Evolutionary conservation across 2,329 filamentous ascomycete genomes (phyloP).

Genomic region (Nigrospora oryzae): DNA sequence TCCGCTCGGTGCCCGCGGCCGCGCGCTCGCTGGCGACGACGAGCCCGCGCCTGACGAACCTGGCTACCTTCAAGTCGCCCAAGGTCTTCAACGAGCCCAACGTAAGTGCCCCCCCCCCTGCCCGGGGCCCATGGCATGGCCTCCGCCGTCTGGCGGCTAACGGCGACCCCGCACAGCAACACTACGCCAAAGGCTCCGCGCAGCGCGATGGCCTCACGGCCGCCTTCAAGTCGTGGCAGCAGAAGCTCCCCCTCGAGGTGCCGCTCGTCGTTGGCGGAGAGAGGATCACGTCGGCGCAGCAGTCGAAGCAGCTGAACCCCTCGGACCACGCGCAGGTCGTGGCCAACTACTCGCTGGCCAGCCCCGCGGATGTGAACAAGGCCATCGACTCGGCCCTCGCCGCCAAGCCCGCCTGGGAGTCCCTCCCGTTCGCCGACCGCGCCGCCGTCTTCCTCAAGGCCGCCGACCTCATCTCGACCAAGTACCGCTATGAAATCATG

Average conservation of each 20-base stretch:
- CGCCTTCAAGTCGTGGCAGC: conserved; percentile 62
- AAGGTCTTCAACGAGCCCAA: conserved; percentile 91
- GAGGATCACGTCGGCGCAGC: conserved; percentile 59
- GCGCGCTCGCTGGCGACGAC: conserved; percentile 17
- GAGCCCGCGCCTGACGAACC: conserved; percentile 36
- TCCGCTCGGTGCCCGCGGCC: conserved; percentile 6
- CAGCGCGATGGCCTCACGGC: conserved; percentile 70
- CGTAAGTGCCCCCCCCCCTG: conserved; percentile 43
- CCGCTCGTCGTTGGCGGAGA: conserved; percentile 80
- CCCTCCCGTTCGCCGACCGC: conserved; percentile 79
- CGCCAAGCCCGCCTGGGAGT: conserved; percentile 83
- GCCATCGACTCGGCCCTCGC: conserved; percentile 79
- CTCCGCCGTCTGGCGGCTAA: not conserved
- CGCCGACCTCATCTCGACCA: conserved; percentile 79
- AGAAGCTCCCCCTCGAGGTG: conserved; percentile 63
- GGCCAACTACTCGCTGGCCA: conserved; percentile 80
- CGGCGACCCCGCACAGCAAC: conserved; percentile 51
- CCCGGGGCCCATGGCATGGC: not conserved
- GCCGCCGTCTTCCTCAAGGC: conserved; percentile 94
- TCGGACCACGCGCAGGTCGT: conserved; percentile 68
- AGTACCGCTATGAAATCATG: conserved; percentile 97
- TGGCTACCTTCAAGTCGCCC: conserved; percentile 83
- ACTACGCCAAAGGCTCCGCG: conserved; percentile 76
- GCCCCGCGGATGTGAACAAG: conserved; percentile 61
- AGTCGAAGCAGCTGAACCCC: conserved; percentile 71